These are phyloP conservation scores for Neurospora sp. DNA, from an alignment of 2,329 filamentous ascomycete genomes.

Conservation along the genomic window DNA sequence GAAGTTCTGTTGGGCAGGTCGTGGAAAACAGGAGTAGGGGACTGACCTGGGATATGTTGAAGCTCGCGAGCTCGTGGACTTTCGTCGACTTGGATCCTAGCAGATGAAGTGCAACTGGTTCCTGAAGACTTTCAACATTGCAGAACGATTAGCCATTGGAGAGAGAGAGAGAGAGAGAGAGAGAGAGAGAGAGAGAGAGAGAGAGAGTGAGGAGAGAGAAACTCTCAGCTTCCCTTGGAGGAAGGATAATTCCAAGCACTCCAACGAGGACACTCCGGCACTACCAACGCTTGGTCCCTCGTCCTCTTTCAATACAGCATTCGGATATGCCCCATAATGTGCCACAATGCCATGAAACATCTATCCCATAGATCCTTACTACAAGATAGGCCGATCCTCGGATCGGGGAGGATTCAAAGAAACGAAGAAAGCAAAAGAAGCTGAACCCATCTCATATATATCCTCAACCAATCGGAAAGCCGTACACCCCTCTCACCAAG, in stretches of 20 bases:
- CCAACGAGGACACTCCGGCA: neutral
- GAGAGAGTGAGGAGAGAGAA: neutral
- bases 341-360: neutral
- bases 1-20: neutral
- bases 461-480: neutral
- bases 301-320: neutral
- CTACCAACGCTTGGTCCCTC: neutral
- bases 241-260: neutral
- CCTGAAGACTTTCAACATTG: neutral
- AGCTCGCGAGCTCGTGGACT: neutral
- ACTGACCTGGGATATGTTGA: neutral
- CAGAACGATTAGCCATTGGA: neutral
- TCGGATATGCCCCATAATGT: neutral
- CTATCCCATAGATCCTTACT: neutral
- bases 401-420: neutral
- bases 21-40: neutral
- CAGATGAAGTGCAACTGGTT: neutral
- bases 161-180: neutral
- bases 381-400: neutral
- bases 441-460: neutral
- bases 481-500: neutral
- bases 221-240: neutral
- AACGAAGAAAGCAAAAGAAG: neutral
- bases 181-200: neutral
- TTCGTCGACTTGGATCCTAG: neutral